Base-by-base conservation (phyloP, 306 rosid genomes). In the Dryas alaskensis region DNA sequence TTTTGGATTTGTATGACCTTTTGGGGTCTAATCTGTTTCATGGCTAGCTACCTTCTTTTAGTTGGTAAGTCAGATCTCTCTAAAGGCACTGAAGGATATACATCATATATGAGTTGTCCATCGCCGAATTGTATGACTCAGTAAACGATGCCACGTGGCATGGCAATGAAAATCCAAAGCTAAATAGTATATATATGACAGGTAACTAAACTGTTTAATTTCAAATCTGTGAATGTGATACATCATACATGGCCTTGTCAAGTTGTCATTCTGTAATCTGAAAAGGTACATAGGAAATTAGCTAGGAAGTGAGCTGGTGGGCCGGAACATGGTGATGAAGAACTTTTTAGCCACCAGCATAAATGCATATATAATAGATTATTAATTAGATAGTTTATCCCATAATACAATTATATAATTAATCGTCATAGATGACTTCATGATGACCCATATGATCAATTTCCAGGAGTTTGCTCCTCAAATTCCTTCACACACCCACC, bases 61-160 rank as follows among this genome's bases (percentile, higher is more conserved):
- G 73, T 53, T 65, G 62, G 79, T 55, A 53, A 76, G 72, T 76
- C 81, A 76, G 54, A 40, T 69, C 45, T 52, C 52, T 53, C 31
- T 37, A 12, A 3, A 69, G 49, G 47, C 46, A 46, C 31, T 37
- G 8, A 3, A 69, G 49, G 47, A 14, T 5, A 31, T 31, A 31
- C 37, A 31, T 31, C 37, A 31, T 19, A 45, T 48, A 25, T 5
- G 11, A 7, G 14, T 73, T 10, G 67, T 72, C 43, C 44, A 7
- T 31, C 13, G 68, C 55, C 60, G 67, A 65, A 55, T 65, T 54
- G 7, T 72, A 3, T 19, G 79, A 79, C 79, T 10, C 2, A 4
- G 74, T 49, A 25, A 72, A 67, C 52, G 19, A 19, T 19, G 14
- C 71, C 8, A 53, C 75, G 79, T 67, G 78, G 81, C 71, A 43